Evolutionary conservation across 169 alveolate genomes (phyloP).

Genomic region (Plasmodium gallinaceum): DNA sequence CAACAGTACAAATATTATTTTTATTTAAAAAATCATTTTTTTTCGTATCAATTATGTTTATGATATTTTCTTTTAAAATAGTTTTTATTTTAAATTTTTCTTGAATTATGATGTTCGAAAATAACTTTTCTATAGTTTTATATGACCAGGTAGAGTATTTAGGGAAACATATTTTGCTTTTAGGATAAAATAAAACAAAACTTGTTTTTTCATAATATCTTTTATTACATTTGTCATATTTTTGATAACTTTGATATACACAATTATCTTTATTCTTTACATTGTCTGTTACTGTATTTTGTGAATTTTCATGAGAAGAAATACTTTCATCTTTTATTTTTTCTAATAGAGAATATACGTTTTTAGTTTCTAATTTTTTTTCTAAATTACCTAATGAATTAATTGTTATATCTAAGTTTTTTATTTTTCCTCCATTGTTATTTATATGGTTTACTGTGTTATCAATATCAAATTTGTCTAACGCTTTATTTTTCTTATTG

Average conservation of each 20-base stretch:
- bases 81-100: conserved; percentile 69
- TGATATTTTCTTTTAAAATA: conserved; percentile 47
- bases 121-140: conserved; percentile 49
- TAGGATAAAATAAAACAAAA: conserved; percentile 58
- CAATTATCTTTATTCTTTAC: not conserved
- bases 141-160: conserved; percentile 55
- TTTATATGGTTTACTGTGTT: not conserved
- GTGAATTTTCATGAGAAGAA: not conserved
- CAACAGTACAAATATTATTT: conserved; percentile 54
- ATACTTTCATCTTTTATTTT: conserved; percentile 1
- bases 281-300: not conserved
- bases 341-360: conserved; percentile 3
- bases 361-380: not conserved
- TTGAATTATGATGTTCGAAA: conserved; percentile 29
- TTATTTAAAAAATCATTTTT: conserved; percentile 25
- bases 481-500: not conserved
- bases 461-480: not conserved
- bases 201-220: conserved; percentile 3
- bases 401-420: too few relatives aligned
- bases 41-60: conserved; percentile 28
- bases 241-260: not conserved
- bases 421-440: too few relatives aligned
- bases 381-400: not conserved
- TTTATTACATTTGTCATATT: not conserved
- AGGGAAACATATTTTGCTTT: conserved; percentile 30